Evolutionary conservation across 805 yeast genomes (phyloP).

Genomic region (Ogataea ganodermae): DNA sequence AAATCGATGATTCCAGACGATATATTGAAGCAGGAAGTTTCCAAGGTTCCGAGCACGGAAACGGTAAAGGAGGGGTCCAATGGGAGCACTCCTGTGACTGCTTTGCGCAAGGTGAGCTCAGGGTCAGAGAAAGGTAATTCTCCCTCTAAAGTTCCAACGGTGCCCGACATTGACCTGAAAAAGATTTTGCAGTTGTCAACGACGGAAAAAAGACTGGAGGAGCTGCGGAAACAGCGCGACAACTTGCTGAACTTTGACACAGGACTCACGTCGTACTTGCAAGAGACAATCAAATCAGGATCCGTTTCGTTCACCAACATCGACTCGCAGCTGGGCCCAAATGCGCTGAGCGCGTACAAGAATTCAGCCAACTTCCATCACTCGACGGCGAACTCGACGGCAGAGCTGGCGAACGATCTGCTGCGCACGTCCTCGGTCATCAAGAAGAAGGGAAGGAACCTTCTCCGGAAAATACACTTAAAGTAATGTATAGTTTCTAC

Average conservation of each 20-base stretch:
- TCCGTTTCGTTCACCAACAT: slow-evolving; percentile 16
- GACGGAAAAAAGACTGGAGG: slow-evolving; percentile 40
- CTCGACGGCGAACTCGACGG: slow-evolving; percentile 27
- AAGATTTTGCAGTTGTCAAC: slow-evolving; percentile 22
- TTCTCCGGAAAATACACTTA: slow-evolving; percentile 28
- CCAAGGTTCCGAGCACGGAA: not conserved
- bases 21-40: not conserved
- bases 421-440: slow-evolving; percentile 34
- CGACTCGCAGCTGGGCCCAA: slow-evolving; percentile 42
- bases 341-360: slow-evolving; percentile 66
- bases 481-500: slow-evolving; percentile 9
- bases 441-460: slow-evolving; percentile 28
- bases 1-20: slow-evolving; percentile 14
- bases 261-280: slow-evolving; percentile 61
- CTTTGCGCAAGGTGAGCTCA: not conserved
- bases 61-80: not conserved
- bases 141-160: not conserved
- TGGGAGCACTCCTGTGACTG: not conserved
- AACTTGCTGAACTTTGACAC: slow-evolving; percentile 50
- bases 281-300: slow-evolving; percentile 19
- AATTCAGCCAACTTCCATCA: slow-evolving; percentile 49
- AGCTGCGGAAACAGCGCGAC: slow-evolving; percentile 43
- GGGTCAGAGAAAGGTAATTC: not conserved
- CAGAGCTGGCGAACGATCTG: slow-evolving; percentile 44
- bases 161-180: slow-evolving; percentile 19